Evolutionary conservation across 768 basidiomycete species (phyloP), one percentile per base, ranked within the genome.

Genomic region (Imleria badia): DNA sequence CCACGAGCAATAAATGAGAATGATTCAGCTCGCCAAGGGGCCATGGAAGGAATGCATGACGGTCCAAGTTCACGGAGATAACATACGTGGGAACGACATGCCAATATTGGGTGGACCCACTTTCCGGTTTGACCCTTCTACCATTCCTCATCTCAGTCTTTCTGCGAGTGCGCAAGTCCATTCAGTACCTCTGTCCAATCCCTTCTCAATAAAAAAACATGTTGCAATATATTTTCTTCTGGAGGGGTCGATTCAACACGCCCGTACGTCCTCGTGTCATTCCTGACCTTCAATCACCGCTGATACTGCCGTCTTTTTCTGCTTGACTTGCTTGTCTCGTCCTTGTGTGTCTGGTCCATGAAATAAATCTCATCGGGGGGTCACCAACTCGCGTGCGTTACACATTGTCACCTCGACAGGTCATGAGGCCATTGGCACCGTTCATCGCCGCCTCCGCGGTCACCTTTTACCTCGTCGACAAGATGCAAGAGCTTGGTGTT

Each of bases 371-470:
- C 34, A 11, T 22, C 5, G 6, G 13, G n/a, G n/a, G 36, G 6
- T 29, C 23, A 22, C 13, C 2, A 29, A 39, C n/a, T 20, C 17
- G 17, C 33, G n/a, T 20, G 38, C 4, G 9, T 41, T 13, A 15
- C 17, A 29, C n/a, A 6, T 26, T 26, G 7, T 45, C 11, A 5
- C 13, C n/a, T 31, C 9, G 41, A 51, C 64, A 93, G 90, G 73
- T 93, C 63, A 58, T 78, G 55, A 83, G 78, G 76, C 88, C 91
- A 34, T 67, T 91, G 73, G 91, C 89, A 81, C 89, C 90, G 10
- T 93, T 92, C 81, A 76, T 90, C 62, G 77, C 79, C 35, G 85
- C 90, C 31, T 81, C 81, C 8, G 64, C 70, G 15, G 65, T 91
- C 55, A 87, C 86, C 15, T 80, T 82, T 63, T 91, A 82, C 73